Evolutionary conservation across 768 basidiomycete genomes (phyloP).

Genomic region (Rubroboletus satanas): DNA sequence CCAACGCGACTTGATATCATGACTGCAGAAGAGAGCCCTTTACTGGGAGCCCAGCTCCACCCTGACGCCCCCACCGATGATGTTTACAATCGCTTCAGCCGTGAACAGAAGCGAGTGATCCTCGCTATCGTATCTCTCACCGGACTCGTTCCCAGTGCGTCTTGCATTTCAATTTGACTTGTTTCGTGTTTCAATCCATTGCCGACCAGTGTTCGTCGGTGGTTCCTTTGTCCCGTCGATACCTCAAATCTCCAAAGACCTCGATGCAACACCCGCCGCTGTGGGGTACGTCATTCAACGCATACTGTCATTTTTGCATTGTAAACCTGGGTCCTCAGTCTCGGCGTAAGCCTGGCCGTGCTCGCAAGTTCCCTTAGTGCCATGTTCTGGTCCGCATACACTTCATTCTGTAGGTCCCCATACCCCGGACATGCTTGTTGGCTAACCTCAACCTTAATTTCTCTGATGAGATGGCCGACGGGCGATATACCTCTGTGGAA

Average conservation of each 20-base stretch:
- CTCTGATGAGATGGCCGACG: conserved; percentile 56
- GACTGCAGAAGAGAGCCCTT: conserved; percentile 28
- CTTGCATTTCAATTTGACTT: neutral
- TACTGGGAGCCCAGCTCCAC: conserved; percentile 15
- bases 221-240: conserved; percentile 73
- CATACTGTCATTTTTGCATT: neutral
- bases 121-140: conserved; percentile 55
- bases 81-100: conserved; percentile 59
- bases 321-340: conserved; percentile 22
- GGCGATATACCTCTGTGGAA: conserved; percentile 51
- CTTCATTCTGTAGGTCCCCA: conserved; percentile 44
- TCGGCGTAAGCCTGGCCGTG: conserved; percentile 51
- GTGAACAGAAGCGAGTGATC: conserved; percentile 48
- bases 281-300: conserved; percentile 44
- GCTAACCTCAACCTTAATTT: neutral
- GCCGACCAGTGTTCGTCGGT: conserved; percentile 55
- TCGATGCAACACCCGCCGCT: conserved; percentile 51
- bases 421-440: neutral
- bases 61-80: conserved; percentile 21
- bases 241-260: conserved; percentile 65
- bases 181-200: neutral
- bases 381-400: conserved; percentile 50
- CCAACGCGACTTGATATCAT: conserved; percentile 4
- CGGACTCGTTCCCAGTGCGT: conserved; percentile 60
- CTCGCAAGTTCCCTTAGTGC: conserved; percentile 43